Percentiles rank a stretch among this genome's conserved stretches.
These are phyloP conservation scores for Nannochloris sp. DNA, from an alignment of 139 green algal genomes.

Conservation along the genomic window DNA sequence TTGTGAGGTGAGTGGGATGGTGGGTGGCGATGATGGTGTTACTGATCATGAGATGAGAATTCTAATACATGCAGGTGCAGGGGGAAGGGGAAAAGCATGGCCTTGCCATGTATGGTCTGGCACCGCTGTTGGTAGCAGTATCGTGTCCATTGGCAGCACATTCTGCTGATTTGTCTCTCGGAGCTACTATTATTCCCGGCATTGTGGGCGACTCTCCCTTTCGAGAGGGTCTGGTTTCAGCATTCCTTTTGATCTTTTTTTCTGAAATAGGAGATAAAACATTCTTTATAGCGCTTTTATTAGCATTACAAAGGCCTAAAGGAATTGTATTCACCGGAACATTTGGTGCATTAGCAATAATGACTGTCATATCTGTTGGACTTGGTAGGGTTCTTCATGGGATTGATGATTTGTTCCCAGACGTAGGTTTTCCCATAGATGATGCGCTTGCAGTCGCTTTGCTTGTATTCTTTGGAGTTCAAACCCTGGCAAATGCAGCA, in stretches of 20 bases:
- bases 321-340: slow-evolving; percentile 81
- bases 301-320: slow-evolving; percentile 61
- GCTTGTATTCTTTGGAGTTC: slow-evolving; percentile 81
- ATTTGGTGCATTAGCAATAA: slow-evolving; percentile 89
- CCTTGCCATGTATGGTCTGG: too few species aligned
- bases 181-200: slow-evolving; percentile 26
- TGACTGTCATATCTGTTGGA: slow-evolving; percentile 92
- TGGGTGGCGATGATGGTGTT: too few species aligned
- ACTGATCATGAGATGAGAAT: too few species aligned
- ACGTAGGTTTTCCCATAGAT: slow-evolving; percentile 62
- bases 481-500: slow-evolving; percentile 57
- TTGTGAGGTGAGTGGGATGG: too few species aligned
- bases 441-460: slow-evolving; percentile 72
- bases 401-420: slow-evolving; percentile 71
- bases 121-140: too few species aligned
- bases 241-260: slow-evolving; percentile 94
- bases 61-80: too few species aligned
- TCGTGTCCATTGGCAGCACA: neutral
- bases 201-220: slow-evolving; percentile 53
- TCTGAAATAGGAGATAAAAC: slow-evolving; percentile 98
- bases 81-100: too few species aligned
- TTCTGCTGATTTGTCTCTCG: neutral
- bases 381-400: slow-evolving; percentile 62
- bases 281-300: slow-evolving; percentile 95
- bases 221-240: slow-evolving; percentile 69